phyloP scores from a whole-genome alignment of 2,329 filamentous ascomycete species.

The Cordyceps sp. region DNA sequence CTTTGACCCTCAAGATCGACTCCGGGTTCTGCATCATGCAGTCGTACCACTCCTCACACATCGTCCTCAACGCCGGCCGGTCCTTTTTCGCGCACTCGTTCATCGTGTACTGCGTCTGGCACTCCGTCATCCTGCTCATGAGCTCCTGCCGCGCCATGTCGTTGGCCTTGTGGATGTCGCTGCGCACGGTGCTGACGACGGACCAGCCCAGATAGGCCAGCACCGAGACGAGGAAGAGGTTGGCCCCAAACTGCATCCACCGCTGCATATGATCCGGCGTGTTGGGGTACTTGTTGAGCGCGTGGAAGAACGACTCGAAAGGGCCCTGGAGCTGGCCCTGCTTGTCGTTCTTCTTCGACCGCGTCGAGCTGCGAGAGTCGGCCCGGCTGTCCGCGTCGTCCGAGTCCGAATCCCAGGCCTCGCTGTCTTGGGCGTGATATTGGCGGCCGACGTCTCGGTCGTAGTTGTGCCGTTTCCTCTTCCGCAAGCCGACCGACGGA shows the following conservation, averaged over 20 bases:
- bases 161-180: slow-evolving; percentile 59
- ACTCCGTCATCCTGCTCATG: slow-evolving; percentile 56
- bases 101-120: slow-evolving; percentile 53
- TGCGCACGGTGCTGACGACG: slow-evolving; percentile 51
- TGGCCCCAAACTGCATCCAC: slow-evolving; percentile 46
- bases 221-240: slow-evolving; percentile 39
- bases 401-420: slow-evolving; percentile 33
- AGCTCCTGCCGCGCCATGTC: slow-evolving; percentile 52
- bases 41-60: slow-evolving; percentile 67
- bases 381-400: slow-evolving; percentile 24
- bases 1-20: slow-evolving; percentile 59
- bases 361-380: slow-evolving; percentile 7
- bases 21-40: slow-evolving; percentile 79
- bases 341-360: slow-evolving; percentile 9
- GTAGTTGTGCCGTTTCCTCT: slow-evolving; percentile 33
- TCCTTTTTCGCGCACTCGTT: slow-evolving; percentile 56
- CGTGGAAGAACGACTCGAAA: slow-evolving; percentile 29
- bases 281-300: slow-evolving; percentile 38
- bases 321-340: slow-evolving; percentile 8
- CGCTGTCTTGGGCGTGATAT: slow-evolving; percentile 22
- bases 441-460: slow-evolving; percentile 35
- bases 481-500: slow-evolving; percentile 25
- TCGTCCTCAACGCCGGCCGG: slow-evolving; percentile 53
- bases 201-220: slow-evolving; percentile 52
- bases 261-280: slow-evolving; percentile 41